Evolutionary conservation across 148 eudicot species (phyloP), one percentile per base, ranked within the genome.

Genomic region (Rhododendron williamsianum): DNA sequence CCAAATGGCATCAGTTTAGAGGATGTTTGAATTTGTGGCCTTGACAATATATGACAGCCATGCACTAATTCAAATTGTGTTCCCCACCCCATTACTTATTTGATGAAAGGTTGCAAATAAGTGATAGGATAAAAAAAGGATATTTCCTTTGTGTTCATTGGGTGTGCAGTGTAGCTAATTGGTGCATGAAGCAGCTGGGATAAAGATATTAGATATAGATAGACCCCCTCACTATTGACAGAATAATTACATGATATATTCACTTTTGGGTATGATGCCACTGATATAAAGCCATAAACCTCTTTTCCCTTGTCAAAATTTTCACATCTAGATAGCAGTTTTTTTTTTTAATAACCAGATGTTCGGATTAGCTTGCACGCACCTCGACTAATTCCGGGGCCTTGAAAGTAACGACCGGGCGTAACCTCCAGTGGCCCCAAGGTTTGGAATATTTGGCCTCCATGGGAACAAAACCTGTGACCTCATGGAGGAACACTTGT

Each of bases 21-120:
- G 51, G 51, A 41, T 81, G 73, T 25, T 82, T 65, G 38, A 63
- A 63, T 21, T 41, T 82, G 19, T 43, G 76, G 84, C 84, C 84
- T 45, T 43, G 54, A 12, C 21, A 43, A 43, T 67, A 27, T 25
- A 27, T 43, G 9, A 21, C 69, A 63, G 69, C 69, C 49, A 41
- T 5, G 45, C 45, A 46, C 49, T 46, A 7, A 9, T 46, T 33
- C 35, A 33, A 33, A 33, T 33, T 46, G 49, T 46, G 49, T 46
- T 46, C 49, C 49, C 49, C 49, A 27, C n/a, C 45, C 45, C 51
- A 76, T 19, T 38, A 5, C 5, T 16, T 76, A 30, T 30, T 15
- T 43, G 51, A 33, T 76, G 5, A 13, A 78, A 78, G 46, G n/a
- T 27, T 27, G 6, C 19, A 43, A 43, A 25, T 27, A 78, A 48